These are phyloP conservation scores for Nannizziopsis barbatae DNA, from an alignment of 2,329 filamentous ascomycete genomes.

Conservation along the genomic window DNA sequence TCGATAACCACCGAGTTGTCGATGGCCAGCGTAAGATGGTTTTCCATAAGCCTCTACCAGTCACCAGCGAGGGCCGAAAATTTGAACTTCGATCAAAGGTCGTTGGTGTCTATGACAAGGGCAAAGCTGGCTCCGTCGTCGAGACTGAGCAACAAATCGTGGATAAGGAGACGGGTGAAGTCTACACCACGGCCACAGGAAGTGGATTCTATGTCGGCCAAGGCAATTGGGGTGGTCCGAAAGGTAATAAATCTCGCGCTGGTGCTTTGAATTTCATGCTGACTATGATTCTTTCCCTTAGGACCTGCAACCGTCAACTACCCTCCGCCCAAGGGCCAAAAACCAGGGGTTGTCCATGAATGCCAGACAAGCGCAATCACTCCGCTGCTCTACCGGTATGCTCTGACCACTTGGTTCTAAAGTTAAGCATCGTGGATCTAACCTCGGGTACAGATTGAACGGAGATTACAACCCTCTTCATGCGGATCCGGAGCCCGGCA, in stretches of 20 bases:
- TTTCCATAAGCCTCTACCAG: constrained; percentile 64
- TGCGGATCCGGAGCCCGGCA: constrained; percentile 70
- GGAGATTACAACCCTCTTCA: constrained; percentile 93
- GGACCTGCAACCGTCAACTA: constrained; percentile 63
- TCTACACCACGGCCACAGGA: constrained; percentile 58
- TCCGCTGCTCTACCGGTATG: constrained; percentile 58
- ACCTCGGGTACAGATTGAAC: constrained; percentile 50
- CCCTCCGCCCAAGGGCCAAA: constrained; percentile 60
- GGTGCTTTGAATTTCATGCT: not conserved
- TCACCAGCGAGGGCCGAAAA: constrained; percentile 56
- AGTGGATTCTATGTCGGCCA: constrained; percentile 73
- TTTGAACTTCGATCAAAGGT: constrained; percentile 72
- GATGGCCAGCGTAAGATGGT: constrained; percentile 75
- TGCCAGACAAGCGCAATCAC: constrained; percentile 62
- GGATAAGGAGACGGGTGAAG: constrained; percentile 55
- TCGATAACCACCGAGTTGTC: constrained; percentile 63
- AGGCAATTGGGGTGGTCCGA: constrained; percentile 77
- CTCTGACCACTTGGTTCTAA: not conserved
- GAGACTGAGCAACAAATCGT: constrained; percentile 70
- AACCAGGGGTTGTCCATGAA: constrained; percentile 58
- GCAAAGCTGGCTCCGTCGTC: constrained; percentile 67
- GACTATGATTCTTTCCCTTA: constrained; percentile 12
- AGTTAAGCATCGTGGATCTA: not conserved
- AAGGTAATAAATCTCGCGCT: constrained; percentile 44
- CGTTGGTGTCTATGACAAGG: constrained; percentile 81